phyloP scores from a whole-genome alignment of 768 basidiomycete genomes.

The Russula sp. region DNA sequence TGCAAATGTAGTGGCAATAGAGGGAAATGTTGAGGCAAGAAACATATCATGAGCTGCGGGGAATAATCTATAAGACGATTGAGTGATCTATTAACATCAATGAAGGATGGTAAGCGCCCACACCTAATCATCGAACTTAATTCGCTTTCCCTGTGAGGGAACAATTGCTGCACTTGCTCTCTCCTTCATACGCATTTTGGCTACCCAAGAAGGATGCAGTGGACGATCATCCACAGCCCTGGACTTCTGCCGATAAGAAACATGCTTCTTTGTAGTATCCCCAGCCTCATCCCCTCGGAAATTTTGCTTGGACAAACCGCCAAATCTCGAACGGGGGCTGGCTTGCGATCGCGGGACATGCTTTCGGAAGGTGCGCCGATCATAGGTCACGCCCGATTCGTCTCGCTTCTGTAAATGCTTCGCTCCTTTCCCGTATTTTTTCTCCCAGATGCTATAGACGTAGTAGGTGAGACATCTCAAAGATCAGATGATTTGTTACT shows the following conservation, averaged over 20 bases:
- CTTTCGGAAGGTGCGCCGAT: neutral
- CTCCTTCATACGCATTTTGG: constrained; percentile 77
- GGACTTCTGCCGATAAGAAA: constrained; percentile 14
- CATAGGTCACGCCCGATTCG: constrained; percentile 4
- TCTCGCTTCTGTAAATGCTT: constrained; percentile 77
- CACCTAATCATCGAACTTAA: constrained; percentile 43
- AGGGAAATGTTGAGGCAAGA: neutral
- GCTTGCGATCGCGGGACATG: neutral
- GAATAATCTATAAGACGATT: neutral
- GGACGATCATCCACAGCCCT: constrained; percentile 33
- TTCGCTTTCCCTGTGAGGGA: constrained; percentile 79
- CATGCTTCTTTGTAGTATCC: neutral
- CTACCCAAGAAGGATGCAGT: constrained; percentile 96
- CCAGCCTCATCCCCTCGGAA: neutral
- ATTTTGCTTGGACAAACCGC: neutral
- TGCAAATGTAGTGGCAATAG: neutral
- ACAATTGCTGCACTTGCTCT: constrained; percentile 55
- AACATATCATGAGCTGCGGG: neutral
- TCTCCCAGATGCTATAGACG: constrained; percentile 85
- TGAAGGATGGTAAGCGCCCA: neutral
- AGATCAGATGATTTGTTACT: constrained; percentile 35
- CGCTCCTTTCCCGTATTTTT: constrained; percentile 86
- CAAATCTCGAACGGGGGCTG: neutral
- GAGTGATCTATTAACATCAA: neutral
- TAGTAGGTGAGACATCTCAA: neutral